Conservation (phyloP, 139 green algal genomes). For the Coccomyxa sp. region DNA sequence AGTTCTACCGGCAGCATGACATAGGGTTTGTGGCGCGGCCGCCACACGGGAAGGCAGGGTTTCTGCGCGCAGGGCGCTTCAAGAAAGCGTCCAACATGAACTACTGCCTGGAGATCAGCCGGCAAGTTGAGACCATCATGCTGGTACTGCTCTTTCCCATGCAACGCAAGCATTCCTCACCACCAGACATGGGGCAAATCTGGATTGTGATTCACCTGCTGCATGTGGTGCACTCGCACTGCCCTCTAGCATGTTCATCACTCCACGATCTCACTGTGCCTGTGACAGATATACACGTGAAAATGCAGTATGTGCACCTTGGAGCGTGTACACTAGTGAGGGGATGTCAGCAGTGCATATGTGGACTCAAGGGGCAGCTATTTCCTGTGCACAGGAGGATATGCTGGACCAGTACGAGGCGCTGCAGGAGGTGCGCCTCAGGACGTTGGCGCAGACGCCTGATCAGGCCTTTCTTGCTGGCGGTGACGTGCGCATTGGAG, state of each 20-base stretch:
- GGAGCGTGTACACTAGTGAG: too few species aligned
- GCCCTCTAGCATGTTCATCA: too few species aligned
- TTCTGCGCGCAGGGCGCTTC: neutral
- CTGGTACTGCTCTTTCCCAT: too few species aligned
- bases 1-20: neutral
- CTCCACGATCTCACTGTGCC: too few species aligned
- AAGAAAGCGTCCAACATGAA: slow-evolving; percentile 8
- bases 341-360: too few species aligned
- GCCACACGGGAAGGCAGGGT: neutral
- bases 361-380: too few species aligned
- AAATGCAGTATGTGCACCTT: too few species aligned
- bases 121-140: neutral
- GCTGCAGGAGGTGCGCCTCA: neutral
- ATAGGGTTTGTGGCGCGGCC: slow-evolving; percentile 2
- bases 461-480: neutral
- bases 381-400: neutral
- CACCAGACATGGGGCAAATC: too few species aligned
- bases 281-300: too few species aligned
- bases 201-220: too few species aligned
- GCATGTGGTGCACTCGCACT: too few species aligned
- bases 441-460: neutral
- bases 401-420: neutral
- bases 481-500: neutral
- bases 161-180: too few species aligned
- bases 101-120: slow-evolving; percentile 2